A percentile compares a stretch with the other conserved stretches of the same genome.
These are phyloP conservation scores for Exophiala sp. DNA, from an alignment of 2,329 filamentous ascomycete genomes.

Conservation along the genomic window DNA sequence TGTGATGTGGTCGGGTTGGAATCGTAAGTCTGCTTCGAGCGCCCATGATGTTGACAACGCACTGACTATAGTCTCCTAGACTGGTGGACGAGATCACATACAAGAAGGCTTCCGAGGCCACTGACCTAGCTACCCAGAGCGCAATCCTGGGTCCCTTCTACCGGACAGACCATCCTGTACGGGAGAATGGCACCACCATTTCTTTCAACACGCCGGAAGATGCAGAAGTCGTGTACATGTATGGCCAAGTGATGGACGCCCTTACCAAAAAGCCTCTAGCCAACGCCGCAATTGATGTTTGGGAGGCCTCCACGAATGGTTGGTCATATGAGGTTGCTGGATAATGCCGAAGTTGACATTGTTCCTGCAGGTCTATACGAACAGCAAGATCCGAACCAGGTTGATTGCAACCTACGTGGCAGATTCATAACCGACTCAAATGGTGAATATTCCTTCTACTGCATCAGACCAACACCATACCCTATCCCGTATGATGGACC, in stretches of 20 bases:
- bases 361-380: conserved; percentile 51
- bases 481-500: conserved; percentile 54
- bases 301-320: conserved; percentile 71
- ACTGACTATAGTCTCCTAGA: conserved; percentile 28
- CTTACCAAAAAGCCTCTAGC: conserved; percentile 59
- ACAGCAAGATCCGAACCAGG: conserved; percentile 65
- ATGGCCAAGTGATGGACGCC: conserved; percentile 56
- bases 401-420: conserved; percentile 68
- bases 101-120: conserved; percentile 51
- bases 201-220: conserved; percentile 45
- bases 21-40: conserved; percentile 45
- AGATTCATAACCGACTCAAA: conserved; percentile 62
- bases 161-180: conserved; percentile 63
- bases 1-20: conserved; percentile 56
- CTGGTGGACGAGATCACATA: conserved; percentile 78
- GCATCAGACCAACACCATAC: conserved; percentile 55
- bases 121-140: conserved; percentile 59
- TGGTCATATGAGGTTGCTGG: conserved; percentile 31
- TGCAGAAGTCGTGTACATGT: conserved; percentile 57
- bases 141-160: conserved; percentile 84
- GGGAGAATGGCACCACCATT: conserved; percentile 65
- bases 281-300: conserved; percentile 65
- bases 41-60: conserved; percentile 11
- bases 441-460: conserved; percentile 59
- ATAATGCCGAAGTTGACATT: neutral